Evolutionary conservation across 2,329 filamentous ascomycete genomes (phyloP).

Genomic region (Colletotrichum sp.): DNA sequence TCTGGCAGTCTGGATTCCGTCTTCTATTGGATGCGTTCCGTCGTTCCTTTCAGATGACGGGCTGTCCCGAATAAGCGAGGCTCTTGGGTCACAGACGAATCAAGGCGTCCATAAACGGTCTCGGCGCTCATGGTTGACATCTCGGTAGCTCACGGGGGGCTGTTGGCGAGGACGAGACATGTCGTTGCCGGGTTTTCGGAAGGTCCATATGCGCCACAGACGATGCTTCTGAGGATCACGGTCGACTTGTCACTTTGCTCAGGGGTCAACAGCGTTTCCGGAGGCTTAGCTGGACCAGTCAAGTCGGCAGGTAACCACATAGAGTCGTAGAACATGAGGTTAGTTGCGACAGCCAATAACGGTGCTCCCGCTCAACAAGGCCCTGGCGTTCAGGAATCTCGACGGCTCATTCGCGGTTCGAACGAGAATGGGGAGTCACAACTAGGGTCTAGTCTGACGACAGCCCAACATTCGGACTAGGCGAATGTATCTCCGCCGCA

Average conservation of each 20-base stretch:
- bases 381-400: background rate
- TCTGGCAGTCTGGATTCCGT: background rate
- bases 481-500: background rate
- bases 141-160: background rate
- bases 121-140: background rate
- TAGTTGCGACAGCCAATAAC: background rate
- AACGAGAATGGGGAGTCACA: background rate
- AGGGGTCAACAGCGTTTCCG: background rate
- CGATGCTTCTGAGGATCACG: background rate
- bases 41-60: background rate
- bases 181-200: background rate
- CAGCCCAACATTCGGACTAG: background rate
- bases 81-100: background rate
- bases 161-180: background rate
- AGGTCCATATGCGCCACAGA: background rate
- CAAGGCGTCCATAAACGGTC: background rate
- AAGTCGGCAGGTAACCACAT: background rate
- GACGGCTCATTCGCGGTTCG: background rate
- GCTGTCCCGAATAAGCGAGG: background rate
- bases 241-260: background rate
- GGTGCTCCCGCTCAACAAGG: background rate
- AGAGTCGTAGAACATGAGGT: background rate
- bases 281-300: background rate
- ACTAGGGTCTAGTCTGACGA: background rate
- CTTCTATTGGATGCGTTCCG: background rate